These are phyloP conservation scores for Rhodofomes roseus DNA, from an alignment of 1,284 basidiomycete species.

Conservation along the genomic window DNA sequence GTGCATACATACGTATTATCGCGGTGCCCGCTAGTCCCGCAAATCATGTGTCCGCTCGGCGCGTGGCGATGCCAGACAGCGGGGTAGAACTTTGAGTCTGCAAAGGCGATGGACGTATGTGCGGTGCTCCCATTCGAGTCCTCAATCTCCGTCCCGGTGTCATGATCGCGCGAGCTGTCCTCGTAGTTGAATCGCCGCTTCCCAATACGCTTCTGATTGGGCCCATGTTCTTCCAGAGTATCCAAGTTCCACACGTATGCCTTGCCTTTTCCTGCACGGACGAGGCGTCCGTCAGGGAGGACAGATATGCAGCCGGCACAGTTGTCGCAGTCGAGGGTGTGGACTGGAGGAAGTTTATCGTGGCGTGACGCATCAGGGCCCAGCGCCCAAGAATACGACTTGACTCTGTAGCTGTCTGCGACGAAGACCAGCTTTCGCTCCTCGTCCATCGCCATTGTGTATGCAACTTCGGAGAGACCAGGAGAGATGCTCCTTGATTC, in stretches of 20 bases:
- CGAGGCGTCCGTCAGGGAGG: constrained; percentile 23
- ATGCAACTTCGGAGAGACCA: constrained; percentile 17
- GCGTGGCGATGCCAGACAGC: constrained; percentile 28
- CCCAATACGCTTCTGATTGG: constrained; percentile 26
- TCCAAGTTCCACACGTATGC: constrained; percentile 34
- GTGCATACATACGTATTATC: constrained; percentile 22
- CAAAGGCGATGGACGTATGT: constrained; percentile 22
- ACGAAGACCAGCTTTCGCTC: constrained; percentile 21
- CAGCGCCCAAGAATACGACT: constrained; percentile 19
- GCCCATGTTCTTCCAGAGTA: constrained; percentile 29
- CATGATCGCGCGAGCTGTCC: constrained; percentile 25
- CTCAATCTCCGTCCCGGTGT: constrained; percentile 29
- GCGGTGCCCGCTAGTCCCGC: constrained; percentile 15
- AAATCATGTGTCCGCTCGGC: constrained; percentile 25
- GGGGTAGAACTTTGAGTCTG: constrained; percentile 19
- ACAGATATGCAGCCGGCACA: constrained; percentile 28
- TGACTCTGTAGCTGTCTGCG: constrained; percentile 23
- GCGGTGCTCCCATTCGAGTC: constrained; percentile 28
- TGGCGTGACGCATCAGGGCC: not conserved
- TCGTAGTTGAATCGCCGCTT: constrained; percentile 16
- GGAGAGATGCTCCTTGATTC: constrained; percentile 10
- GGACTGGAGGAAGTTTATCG: constrained; percentile 12
- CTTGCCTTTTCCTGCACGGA: constrained; percentile 29
- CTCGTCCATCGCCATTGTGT: constrained; percentile 19
- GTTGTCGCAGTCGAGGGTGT: constrained; percentile 29